Percentiles rank a stretch among this genome's conserved stretches.
These are phyloP conservation scores for Hamigera avellanea DNA, from an alignment of 495 filamentous ascomycete genomes.

Conservation along the genomic window DNA sequence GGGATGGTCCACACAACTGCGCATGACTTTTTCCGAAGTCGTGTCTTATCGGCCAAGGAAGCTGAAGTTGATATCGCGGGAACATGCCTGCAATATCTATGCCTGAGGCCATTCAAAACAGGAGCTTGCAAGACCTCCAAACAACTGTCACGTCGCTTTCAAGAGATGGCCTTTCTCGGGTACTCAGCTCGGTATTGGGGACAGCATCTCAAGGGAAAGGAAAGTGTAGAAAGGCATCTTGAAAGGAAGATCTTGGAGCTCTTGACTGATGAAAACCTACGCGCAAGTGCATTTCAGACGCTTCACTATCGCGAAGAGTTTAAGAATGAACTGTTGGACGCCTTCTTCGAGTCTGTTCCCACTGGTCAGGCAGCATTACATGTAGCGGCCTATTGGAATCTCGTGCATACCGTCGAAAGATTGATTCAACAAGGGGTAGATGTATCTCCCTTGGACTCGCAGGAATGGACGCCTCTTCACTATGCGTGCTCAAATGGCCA, in stretches of 20 bases:
- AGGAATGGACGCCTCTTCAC: conserved; percentile 15
- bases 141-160: not conserved
- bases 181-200: not conserved
- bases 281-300: not conserved
- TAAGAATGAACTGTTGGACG: not conserved
- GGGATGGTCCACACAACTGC: conserved; percentile 5
- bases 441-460: not conserved
- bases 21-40: conserved; percentile 2
- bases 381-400: conserved; percentile 4
- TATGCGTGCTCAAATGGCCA: conserved; percentile 14
- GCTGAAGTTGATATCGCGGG: not conserved
- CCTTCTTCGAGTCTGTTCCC: conserved; percentile 1
- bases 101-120: not conserved
- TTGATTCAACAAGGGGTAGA: not conserved
- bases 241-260: not conserved
- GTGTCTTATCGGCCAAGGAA: not conserved
- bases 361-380: conserved; percentile 1
- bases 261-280: not conserved
- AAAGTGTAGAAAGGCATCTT: not conserved
- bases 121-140: not conserved
- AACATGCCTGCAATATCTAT: not conserved
- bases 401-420: not conserved
- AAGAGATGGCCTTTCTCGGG: not conserved
- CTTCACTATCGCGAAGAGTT: not conserved
- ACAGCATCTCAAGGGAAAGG: not conserved